These are phyloP conservation scores for Trypanosoma melophagium DNA, from an alignment of 208 protist species.

Conservation along the genomic window DNA sequence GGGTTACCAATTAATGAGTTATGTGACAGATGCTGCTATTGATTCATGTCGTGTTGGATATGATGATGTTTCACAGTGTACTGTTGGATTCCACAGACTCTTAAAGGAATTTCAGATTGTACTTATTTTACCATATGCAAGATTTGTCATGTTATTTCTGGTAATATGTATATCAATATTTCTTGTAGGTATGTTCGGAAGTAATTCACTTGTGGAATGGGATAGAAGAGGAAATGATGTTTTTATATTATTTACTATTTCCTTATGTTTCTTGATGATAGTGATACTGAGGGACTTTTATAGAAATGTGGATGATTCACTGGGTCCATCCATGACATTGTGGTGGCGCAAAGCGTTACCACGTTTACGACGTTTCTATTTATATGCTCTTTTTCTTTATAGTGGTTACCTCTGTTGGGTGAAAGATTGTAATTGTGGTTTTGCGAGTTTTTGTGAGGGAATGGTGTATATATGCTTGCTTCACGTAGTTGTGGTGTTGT, in stretches of 20 bases:
- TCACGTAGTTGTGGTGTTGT: slow-evolving; percentile 12
- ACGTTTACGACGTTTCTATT: background rate
- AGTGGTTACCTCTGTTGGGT: slow-evolving; percentile 3
- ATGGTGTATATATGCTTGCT: slow-evolving; percentile 26
- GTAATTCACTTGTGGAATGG: slow-evolving; percentile 25
- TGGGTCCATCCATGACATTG: slow-evolving; percentile 15
- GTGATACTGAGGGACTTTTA: background rate
- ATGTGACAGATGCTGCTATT: slow-evolving; percentile 22
- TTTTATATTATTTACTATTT: slow-evolving; percentile 7
- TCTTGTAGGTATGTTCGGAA: slow-evolving; percentile 12
- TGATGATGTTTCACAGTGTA: slow-evolving; percentile 19
- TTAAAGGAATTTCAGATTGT: slow-evolving; percentile 17
- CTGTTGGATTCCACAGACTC: slow-evolving; percentile 15
- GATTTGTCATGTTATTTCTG: slow-evolving; percentile 6
- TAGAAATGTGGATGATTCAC: slow-evolving; percentile 8
- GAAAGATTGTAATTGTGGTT: slow-evolving; percentile 1
- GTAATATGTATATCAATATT: slow-evolving; percentile 11
- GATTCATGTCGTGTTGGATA: slow-evolving; percentile 25
- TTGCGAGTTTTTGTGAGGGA: slow-evolving; percentile 27
- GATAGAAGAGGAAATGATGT: slow-evolving; percentile 8
- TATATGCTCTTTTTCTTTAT: slow-evolving; percentile 17
- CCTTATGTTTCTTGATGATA: background rate
- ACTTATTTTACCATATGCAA: slow-evolving; percentile 9
- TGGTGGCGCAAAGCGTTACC: slow-evolving; percentile 28
- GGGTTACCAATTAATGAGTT: slow-evolving; percentile 28